A percentile compares a stretch with the other conserved stretches of the same genome.
These are phyloP conservation scores for Sporothrix brunneoviolacea DNA, from an alignment of 2,329 filamentous ascomycete genomes.

Conservation along the genomic window DNA sequence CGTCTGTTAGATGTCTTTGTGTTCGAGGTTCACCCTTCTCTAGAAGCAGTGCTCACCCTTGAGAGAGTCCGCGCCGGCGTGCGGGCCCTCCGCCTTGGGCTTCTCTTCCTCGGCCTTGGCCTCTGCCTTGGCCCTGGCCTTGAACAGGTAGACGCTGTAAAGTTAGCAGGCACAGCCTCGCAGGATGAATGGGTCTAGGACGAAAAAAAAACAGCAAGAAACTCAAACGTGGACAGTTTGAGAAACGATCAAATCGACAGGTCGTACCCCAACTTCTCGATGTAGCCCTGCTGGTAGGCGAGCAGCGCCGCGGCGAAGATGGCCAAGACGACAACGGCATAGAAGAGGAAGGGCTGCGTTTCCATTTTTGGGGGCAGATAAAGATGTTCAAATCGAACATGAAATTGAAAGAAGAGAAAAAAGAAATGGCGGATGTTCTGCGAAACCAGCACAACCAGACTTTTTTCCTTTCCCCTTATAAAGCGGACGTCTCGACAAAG, in stretches of 20 bases:
- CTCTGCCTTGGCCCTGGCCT: too few species aligned
- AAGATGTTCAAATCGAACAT: background rate
- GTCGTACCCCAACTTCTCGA: conserved; percentile 30
- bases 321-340: conserved; percentile 23
- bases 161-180: background rate
- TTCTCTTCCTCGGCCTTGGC: conserved; percentile 34
- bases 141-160: conserved; percentile 29
- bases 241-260: too few species aligned
- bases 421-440: too few species aligned
- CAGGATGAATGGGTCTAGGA: too few species aligned
- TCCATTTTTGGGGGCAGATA: too few species aligned
- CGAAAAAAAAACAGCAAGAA: background rate
- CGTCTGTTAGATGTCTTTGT: too few species aligned
- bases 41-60: conserved; percentile 30
- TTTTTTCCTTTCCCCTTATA: too few species aligned
- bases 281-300: conserved; percentile 32
- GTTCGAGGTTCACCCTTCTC: too few species aligned
- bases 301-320: conserved; percentile 26
- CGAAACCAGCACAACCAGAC: too few species aligned
- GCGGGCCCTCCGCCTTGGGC: conserved; percentile 31
- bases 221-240: background rate
- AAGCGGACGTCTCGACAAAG: too few species aligned
- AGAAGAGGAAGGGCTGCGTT: conserved; percentile 20
- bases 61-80: conserved; percentile 33
- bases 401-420: background rate